Base-by-base conservation (phyloP, 768 basidiomycete genomes). In the Termitomyces sp. region DNA sequence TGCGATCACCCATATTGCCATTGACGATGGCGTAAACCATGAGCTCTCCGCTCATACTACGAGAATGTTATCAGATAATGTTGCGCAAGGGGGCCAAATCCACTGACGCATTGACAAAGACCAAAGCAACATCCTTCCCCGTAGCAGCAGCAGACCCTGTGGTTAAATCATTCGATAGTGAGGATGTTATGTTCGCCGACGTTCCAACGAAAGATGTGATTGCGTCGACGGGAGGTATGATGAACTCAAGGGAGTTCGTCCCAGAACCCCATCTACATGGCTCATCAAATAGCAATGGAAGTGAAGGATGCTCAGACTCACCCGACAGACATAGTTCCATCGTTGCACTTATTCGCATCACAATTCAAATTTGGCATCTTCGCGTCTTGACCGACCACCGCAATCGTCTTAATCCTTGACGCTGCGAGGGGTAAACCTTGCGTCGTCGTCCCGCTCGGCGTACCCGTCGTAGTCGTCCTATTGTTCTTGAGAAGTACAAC, bases 401-500 rank as follows among this genome's bases (percentile, higher is more conserved):
- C 85, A 4, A 83, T 76, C 0, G 77, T 76, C 33, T 80, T 80
- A 32, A 82, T 81, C 18, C 75, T 75, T 33, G 78, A 70, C 13
- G 72, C 68, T n/a, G 76, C 63, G 2, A 77, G 60, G 5, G 79
- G 80, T n/a, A 81, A 60, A 0, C 78, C 78, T 11, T 73, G 68
- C 16, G 67, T 61, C 6, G 70, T 72, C 3, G 57, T 64, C 3
- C 76, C 76, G 15, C 59, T 54, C 2, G 66, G 60, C 4, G 63
- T 68, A 58, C 64, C 74, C 56, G 60, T 70, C 52, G 65, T 73
- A 25, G 68, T 65, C 13, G 68, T 73, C 57, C 77, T 66, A 35
- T 74, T 70, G 65, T 90, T 90, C 70, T 89, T 89, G 12, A 89
- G 73, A 32, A 91, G 66, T 18, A 89, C 85, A 1, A 83, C 82